Evolutionary conservation across 371 early-diverging fungal genomes (phyloP).

Genomic region (Mortierella sp.): DNA sequence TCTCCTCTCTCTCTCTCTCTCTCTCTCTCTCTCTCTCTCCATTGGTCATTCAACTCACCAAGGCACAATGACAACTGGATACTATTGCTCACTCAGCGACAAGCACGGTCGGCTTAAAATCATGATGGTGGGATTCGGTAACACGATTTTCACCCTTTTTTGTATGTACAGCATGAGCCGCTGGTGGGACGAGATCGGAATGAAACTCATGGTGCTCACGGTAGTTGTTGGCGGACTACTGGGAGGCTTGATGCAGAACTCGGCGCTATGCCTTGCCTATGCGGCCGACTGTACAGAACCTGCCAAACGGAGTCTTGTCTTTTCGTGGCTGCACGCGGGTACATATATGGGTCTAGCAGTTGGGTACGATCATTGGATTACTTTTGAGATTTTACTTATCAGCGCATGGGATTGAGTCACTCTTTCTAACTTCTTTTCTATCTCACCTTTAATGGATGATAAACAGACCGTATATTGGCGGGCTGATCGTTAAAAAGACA

Average conservation of each 20-base stretch:
- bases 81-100: constrained; percentile 45
- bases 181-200: constrained; percentile 46
- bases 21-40: not conserved
- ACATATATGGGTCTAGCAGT: constrained; percentile 27
- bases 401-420: not conserved
- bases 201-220: constrained; percentile 17
- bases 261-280: constrained; percentile 35
- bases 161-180: constrained; percentile 24
- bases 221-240: constrained; percentile 13
- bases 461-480: constrained; percentile 21
- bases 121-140: constrained; percentile 14
- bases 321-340: constrained; percentile 37
- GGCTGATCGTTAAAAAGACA: constrained; percentile 1
- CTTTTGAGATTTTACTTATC: not conserved
- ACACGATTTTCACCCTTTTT: constrained; percentile 6
- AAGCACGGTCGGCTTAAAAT: constrained; percentile 34
- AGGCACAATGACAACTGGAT: constrained; percentile 40
- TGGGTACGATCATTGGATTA: constrained; percentile 18
- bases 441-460: not conserved
- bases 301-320: constrained; percentile 23
- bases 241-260: constrained; percentile 24
- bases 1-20: not conserved
- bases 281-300: constrained; percentile 47
- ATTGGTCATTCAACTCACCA: not conserved
- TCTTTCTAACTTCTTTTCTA: not conserved